Evolutionary conservation across 176 grass and related monocot species (phyloP).

Genomic region (Triticum monococcum): DNA sequence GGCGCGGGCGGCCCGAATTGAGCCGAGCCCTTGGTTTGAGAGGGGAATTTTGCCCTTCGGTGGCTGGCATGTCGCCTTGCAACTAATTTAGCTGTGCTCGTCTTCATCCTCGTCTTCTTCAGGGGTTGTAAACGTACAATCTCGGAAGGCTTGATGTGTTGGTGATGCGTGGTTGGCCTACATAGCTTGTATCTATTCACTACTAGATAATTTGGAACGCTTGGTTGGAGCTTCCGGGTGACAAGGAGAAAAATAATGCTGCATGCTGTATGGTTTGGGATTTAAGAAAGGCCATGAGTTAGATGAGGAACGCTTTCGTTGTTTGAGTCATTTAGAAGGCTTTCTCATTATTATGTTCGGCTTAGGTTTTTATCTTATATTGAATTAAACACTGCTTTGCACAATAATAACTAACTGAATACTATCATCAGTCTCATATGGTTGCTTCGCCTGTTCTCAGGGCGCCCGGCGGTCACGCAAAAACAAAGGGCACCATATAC

Average conservation of each 20-base stretch:
- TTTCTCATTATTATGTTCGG: background rate
- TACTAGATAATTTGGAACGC: background rate
- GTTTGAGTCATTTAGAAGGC: background rate
- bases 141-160: background rate
- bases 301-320: background rate
- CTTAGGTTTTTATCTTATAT: background rate
- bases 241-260: background rate
- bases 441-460: slow-evolving; percentile 39
- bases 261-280: background rate
- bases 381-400: background rate
- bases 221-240: background rate
- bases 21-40: background rate
- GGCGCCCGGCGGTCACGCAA: slow-evolving; percentile 68
- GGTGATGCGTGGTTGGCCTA: background rate
- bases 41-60: background rate
- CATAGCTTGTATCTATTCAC: background rate
- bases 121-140: background rate
- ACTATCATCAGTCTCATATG: background rate
- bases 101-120: background rate
- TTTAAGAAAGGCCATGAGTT: too few relatives aligned
- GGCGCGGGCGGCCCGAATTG: background rate
- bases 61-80: background rate
- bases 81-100: background rate
- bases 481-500: slow-evolving; percentile 89
- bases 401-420: background rate